These are phyloP conservation scores for Colletotrichum ledebouriae DNA, from an alignment of 2,329 filamentous ascomycete genomes.

Conservation along the genomic window DNA sequence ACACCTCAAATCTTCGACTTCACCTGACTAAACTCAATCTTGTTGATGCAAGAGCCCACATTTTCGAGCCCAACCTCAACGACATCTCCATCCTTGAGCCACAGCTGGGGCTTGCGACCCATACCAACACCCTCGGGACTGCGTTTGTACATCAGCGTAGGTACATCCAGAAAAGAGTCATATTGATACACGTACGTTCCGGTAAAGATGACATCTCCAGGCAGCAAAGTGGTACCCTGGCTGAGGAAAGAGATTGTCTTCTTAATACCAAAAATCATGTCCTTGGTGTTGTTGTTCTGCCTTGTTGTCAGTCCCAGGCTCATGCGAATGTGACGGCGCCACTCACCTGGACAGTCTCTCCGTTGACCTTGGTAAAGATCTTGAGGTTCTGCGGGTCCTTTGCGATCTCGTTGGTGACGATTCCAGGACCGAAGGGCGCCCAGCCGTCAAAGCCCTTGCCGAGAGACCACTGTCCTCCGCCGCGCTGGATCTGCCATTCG, in stretches of 20 bases:
- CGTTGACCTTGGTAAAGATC: constrained; percentile 72
- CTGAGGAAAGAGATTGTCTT: constrained; percentile 72
- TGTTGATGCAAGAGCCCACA: constrained; percentile 72
- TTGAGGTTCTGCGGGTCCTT: constrained; percentile 68
- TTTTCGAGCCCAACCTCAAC: constrained; percentile 77
- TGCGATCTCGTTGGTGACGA: constrained; percentile 70
- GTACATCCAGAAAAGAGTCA: background rate
- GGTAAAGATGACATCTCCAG: constrained; percentile 76
- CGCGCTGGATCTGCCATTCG: constrained; percentile 79
- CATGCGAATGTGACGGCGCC: background rate
- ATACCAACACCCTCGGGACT: constrained; percentile 79
- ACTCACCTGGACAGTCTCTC: constrained; percentile 65
- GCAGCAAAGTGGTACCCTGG: constrained; percentile 72
- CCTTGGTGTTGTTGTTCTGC: constrained; percentile 66
- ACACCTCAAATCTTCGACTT: constrained; percentile 46
- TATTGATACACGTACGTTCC: constrained; percentile 63
- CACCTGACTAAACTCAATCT: constrained; percentile 49
- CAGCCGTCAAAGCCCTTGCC: constrained; percentile 83
- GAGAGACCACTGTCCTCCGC: constrained; percentile 77
- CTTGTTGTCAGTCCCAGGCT: constrained; percentile 7
- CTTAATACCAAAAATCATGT: constrained; percentile 74
- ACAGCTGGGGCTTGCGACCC: constrained; percentile 75
- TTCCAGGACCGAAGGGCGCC: constrained; percentile 80
- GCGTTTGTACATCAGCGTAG: constrained; percentile 21
- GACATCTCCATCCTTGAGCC: constrained; percentile 78